A percentile compares a stretch with the other conserved stretches of the same genome.
phyloP scores from a whole-genome alignment of 2,329 filamentous ascomycete genomes.

The Xylariales sp. region DNA sequence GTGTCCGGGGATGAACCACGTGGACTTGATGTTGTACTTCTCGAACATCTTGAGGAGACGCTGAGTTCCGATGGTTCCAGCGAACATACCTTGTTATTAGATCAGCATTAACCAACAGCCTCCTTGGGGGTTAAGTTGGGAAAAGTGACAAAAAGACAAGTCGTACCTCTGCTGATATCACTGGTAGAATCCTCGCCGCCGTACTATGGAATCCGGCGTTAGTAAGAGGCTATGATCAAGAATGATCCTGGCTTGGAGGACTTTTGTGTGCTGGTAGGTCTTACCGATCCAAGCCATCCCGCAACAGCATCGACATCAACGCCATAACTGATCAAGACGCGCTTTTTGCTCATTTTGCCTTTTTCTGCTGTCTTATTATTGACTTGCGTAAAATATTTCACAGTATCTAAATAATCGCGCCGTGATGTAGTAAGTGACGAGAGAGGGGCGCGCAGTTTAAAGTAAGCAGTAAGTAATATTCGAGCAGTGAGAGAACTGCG shows the following conservation, averaged over 20 bases:
- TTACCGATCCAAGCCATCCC: constrained; percentile 71
- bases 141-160: neutral
- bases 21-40: constrained; percentile 50
- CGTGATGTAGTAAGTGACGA: too few relatives aligned
- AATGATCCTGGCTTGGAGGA: too few relatives aligned
- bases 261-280: too few relatives aligned
- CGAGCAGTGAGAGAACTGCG: too few relatives aligned
- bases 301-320: constrained; percentile 73
- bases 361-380: too few relatives aligned
- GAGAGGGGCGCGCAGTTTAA: too few relatives aligned
- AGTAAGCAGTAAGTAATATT: too few relatives aligned
- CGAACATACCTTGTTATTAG: constrained; percentile 47
- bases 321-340: constrained; percentile 45
- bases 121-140: neutral
- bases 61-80: constrained; percentile 62
- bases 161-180: constrained; percentile 63
- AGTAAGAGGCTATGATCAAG: too few relatives aligned
- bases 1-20: constrained; percentile 41
- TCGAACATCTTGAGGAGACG: constrained; percentile 62
- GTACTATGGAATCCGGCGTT: constrained; percentile 73
- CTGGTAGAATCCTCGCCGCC: constrained; percentile 69
- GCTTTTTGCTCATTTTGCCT: constrained; percentile 28
- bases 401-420: too few relatives aligned
- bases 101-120: too few relatives aligned
- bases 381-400: too few relatives aligned